Evolutionary conservation across 345 rosid genomes (phyloP).

Genomic region (Excoecaria cochinchinensis): DNA sequence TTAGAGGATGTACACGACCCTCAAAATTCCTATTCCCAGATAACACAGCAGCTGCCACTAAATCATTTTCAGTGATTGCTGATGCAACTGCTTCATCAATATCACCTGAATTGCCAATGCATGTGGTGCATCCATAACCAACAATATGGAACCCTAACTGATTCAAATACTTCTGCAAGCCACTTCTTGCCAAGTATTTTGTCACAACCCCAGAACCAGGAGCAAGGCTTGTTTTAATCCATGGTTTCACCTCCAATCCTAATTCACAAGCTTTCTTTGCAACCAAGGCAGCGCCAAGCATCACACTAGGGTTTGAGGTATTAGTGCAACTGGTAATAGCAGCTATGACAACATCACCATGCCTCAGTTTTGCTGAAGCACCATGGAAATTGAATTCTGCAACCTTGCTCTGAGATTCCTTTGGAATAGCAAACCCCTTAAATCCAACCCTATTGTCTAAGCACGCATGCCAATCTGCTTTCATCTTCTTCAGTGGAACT

Average conservation of each 20-base stretch:
- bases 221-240: constrained; percentile 93
- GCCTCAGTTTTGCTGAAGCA: constrained; percentile 64
- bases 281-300: constrained; percentile 96
- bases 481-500: constrained; percentile 83
- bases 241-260: constrained; percentile 91
- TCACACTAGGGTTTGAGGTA: constrained; percentile 93
- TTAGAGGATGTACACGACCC: no score
- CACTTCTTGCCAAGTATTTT: constrained; percentile 85
- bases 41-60: no score
- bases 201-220: constrained; percentile 97
- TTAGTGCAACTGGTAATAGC: constrained; percentile 98
- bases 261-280: constrained; percentile 90
- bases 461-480: constrained; percentile 93
- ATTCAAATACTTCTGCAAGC: constrained; percentile 36
- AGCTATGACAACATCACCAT: constrained; percentile 92
- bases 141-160: constrained; percentile 34
- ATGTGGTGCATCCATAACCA: constrained; percentile 40
- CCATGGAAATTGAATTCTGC: constrained; percentile 66
- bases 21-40: no score
- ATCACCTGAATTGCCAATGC: constrained; percentile 38
- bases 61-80: constrained; percentile 33
- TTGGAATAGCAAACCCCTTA: constrained; percentile 86
- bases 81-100: constrained; percentile 28
- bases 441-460: constrained; percentile 82
- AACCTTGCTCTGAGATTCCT: constrained; percentile 72